Percentiles rank a stretch among this genome's conserved stretches.
Evolutionary conservation across 164 flowering plant genomes (phyloP).

Genomic region (Macadamia integrifolia): DNA sequence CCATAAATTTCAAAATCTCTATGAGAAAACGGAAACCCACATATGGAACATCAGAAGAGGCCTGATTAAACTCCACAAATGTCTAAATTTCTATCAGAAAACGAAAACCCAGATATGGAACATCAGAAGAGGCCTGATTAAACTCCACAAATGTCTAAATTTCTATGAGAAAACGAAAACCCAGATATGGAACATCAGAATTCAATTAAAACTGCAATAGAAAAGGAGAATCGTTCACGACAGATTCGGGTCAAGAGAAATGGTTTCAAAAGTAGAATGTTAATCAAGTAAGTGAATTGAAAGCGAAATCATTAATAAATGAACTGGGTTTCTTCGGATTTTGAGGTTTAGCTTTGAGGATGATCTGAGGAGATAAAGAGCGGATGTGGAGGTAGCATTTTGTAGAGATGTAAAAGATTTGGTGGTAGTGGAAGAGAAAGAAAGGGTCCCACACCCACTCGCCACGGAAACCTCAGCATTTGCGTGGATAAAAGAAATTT

Average conservation of each 20-base stretch:
- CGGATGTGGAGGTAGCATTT: neutral
- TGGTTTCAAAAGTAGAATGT: neutral
- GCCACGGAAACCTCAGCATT: neutral
- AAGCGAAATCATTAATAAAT: neutral
- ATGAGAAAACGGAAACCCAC: neutral
- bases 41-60: no score
- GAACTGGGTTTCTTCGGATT: neutral
- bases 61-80: no score
- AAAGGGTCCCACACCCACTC: neutral
- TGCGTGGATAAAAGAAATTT: neutral
- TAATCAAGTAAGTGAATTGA: neutral
- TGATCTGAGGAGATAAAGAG: neutral
- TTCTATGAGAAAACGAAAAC: no score
- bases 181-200: neutral
- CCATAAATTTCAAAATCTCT: conserved; percentile 9
- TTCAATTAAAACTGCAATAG: neutral
- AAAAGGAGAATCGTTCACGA: neutral
- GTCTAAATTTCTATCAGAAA: no score
- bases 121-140: no score
- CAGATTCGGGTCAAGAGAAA: neutral
- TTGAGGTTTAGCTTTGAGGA: neutral
- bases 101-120: neutral
- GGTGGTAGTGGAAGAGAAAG: neutral
- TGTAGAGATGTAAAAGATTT: neutral
- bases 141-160: no score